These are phyloP conservation scores for Aspergillus hancockii DNA, from an alignment of 495 filamentous ascomycete genomes.

Conservation along the genomic window DNA sequence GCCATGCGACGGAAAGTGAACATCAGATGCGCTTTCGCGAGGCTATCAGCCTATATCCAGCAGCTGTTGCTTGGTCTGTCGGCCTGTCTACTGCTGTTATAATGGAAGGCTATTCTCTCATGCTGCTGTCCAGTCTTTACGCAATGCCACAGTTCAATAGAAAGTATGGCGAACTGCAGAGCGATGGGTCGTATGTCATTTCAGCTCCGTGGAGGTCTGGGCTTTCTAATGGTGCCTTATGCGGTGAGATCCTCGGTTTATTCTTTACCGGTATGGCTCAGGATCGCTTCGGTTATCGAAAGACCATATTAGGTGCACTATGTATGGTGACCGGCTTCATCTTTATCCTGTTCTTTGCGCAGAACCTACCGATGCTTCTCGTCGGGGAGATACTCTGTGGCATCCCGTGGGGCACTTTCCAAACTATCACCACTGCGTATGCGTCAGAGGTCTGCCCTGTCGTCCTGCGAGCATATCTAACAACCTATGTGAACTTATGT, in stretches of 20 bases:
- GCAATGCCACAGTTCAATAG: conserved; percentile 54
- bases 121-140: conserved; percentile 47
- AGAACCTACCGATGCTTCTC: conserved; percentile 62
- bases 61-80: conserved; percentile 53
- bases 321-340: conserved; percentile 61
- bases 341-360: conserved; percentile 71
- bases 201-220: conserved; percentile 70
- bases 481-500: conserved; percentile 77
- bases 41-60: conserved; percentile 39
- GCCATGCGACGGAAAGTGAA: background rate
- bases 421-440: conserved; percentile 73
- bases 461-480: conserved; percentile 69
- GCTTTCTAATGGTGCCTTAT: conserved; percentile 62
- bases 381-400: conserved; percentile 72
- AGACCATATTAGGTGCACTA: conserved; percentile 66
- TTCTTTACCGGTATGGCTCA: conserved; percentile 71
- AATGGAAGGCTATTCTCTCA: conserved; percentile 58
- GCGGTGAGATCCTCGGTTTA: conserved; percentile 70
- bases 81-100: conserved; percentile 49
- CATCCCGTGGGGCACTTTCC: conserved; percentile 77
- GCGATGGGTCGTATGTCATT: conserved; percentile 60
- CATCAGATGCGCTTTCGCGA: background rate
- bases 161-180: conserved; percentile 60
- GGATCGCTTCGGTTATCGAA: conserved; percentile 69
- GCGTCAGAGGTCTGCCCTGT: conserved; percentile 76